Evolutionary conservation across 2,329 filamentous ascomycete species (phyloP).

Genomic region (Rhinocladiella similis): DNA sequence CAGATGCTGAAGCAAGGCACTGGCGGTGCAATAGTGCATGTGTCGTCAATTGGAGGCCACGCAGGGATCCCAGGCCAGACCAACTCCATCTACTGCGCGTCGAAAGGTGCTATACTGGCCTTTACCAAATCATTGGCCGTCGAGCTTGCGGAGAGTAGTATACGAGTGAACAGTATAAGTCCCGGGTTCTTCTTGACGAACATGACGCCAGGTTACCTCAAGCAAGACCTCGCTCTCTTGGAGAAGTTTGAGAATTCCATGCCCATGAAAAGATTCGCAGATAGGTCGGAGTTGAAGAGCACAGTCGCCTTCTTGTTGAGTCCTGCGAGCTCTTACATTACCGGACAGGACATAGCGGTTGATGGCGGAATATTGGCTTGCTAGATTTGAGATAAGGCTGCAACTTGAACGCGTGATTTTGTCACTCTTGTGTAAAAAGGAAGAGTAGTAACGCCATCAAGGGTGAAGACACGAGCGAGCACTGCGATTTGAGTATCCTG

Average conservation of each 20-base stretch:
- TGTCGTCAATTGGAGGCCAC: constrained; percentile 18
- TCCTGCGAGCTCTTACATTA: constrained; percentile 50
- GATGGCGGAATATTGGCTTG: constrained; percentile 40
- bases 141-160: constrained; percentile 51
- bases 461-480: background rate
- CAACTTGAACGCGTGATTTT: too few species aligned
- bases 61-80: constrained; percentile 33
- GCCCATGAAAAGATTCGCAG: constrained; percentile 32
- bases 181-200: constrained; percentile 48
- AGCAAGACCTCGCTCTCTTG: constrained; percentile 12
- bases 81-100: constrained; percentile 34
- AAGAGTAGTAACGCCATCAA: background rate
- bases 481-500: too few species aligned
- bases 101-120: constrained; percentile 45
- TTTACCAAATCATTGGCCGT: constrained; percentile 43
- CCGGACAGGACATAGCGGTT: constrained; percentile 47
- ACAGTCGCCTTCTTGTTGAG: constrained; percentile 45
- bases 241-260: constrained; percentile 4
- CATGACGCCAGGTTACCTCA: constrained; percentile 21
- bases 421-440: too few species aligned
- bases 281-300: constrained; percentile 40
- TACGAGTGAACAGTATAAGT: constrained; percentile 49
- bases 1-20: constrained; percentile 54
- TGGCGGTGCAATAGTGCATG: constrained; percentile 18
- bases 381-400: background rate